phyloP scores from a whole-genome alignment of 2,329 filamentous ascomycete species.

The Trichoderma atrobrunneum region DNA sequence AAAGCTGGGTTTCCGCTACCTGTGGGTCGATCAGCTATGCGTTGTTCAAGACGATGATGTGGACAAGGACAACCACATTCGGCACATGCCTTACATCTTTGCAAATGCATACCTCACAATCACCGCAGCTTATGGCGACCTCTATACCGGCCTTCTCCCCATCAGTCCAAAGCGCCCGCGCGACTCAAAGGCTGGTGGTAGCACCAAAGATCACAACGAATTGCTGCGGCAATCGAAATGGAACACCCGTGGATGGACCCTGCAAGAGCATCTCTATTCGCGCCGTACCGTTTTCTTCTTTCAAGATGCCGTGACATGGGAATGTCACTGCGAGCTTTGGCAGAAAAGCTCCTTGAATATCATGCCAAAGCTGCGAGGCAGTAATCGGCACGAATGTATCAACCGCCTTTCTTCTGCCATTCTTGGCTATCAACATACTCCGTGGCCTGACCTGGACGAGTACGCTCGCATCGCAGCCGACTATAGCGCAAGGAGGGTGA shows the following conservation, averaged over 20 bases:
- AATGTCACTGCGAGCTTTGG: conserved; percentile 46
- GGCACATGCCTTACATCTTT: conserved; percentile 46
- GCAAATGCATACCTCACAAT: conserved; percentile 45
- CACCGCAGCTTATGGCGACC: conserved; percentile 42
- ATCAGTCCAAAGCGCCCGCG: conserved; percentile 35
- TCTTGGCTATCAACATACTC: conserved; percentile 40
- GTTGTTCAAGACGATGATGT: conserved; percentile 44
- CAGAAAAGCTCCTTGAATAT: conserved; percentile 34
- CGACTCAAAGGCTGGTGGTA: conserved; percentile 21
- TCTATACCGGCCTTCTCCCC: conserved; percentile 37
- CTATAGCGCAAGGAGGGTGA: conserved; percentile 41
- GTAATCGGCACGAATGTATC: conserved; percentile 33
- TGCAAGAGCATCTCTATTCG: conserved; percentile 44
- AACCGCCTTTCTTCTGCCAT: conserved; percentile 33
- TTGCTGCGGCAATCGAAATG: conserved; percentile 39
- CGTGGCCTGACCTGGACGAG: conserved; percentile 47
- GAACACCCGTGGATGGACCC: conserved; percentile 43
- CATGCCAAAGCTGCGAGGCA: conserved; percentile 33
- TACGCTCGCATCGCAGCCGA: conserved; percentile 44
- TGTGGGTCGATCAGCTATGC: conserved; percentile 48
- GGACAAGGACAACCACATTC: conserved; percentile 40
- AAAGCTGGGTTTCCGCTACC: conserved; percentile 42
- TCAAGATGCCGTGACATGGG: conserved; percentile 43
- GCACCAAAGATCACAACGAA: conserved; percentile 36
- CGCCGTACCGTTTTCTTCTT: conserved; percentile 44